A percentile compares a stretch with the other conserved stretches of the same genome.
Evolutionary conservation across 495 filamentous ascomycete genomes (phyloP).

Genomic region (Usnea hakonensis): DNA sequence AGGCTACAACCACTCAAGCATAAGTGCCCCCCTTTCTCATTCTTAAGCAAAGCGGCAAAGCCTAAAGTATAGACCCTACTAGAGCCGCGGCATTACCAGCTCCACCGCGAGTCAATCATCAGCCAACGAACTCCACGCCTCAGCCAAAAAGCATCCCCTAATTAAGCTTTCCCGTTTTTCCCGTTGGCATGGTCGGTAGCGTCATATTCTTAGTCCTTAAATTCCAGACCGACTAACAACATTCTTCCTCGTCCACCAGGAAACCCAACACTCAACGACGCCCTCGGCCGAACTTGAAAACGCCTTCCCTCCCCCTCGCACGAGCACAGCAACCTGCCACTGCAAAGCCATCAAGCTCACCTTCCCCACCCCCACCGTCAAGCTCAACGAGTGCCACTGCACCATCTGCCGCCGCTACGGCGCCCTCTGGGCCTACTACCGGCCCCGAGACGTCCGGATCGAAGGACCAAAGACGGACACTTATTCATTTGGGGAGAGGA

Average conservation of each 20-base stretch:
- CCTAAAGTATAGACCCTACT: not conserved
- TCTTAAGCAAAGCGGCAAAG: not conserved
- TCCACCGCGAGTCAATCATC: not conserved
- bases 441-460: not conserved
- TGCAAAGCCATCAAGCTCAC: constrained; percentile 11
- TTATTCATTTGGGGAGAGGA: constrained; percentile 2
- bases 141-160: not conserved
- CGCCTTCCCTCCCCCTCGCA: no score
- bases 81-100: not conserved
- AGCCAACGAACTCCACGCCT: not conserved
- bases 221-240: no score
- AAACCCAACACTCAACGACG: no score
- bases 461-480: constrained; percentile 5
- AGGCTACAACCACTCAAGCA: not conserved
- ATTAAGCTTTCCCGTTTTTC: not conserved
- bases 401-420: constrained; percentile 13
- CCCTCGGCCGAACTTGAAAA: no score
- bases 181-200: not conserved
- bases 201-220: no score
- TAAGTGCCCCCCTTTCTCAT: not conserved
- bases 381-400: constrained; percentile 3
- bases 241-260: no score
- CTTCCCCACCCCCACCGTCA: not conserved
- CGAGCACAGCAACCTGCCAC: constrained; percentile 3
- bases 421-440: constrained; percentile 9